Conservation (phyloP, 169 alveolate genomes). For the Blepharisma undulans region DNA sequence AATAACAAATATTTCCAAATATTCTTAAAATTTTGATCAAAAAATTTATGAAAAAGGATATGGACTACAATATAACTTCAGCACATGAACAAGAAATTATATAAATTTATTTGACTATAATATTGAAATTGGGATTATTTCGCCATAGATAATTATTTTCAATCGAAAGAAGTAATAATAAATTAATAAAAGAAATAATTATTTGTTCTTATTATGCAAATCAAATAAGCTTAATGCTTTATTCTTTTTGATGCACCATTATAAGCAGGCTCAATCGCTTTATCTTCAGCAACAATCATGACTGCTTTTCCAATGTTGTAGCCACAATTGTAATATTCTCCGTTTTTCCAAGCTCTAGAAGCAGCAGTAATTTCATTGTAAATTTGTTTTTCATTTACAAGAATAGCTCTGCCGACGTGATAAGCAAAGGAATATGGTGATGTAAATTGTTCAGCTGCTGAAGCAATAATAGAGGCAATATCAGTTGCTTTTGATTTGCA, state of each 20-base stretch:
- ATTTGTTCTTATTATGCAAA: background rate
- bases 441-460: background rate
- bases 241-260: background rate
- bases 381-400: constrained; percentile 2
- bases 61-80: background rate
- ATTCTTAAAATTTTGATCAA: constrained; percentile 45
- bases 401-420: background rate
- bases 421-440: background rate
- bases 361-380: constrained; percentile 9
- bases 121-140: too few relatives aligned
- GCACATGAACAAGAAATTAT: constrained; percentile 23
- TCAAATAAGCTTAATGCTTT: background rate
- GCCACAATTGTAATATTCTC: background rate
- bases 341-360: background rate
- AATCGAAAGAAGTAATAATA: too few relatives aligned
- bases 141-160: background rate
- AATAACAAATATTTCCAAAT: constrained; percentile 65
- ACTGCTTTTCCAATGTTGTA: background rate
- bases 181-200: background rate
- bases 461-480: background rate
- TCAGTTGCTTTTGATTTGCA: background rate
- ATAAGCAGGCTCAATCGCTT: background rate
- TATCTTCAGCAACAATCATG: background rate
- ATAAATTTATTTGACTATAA: too few relatives aligned
- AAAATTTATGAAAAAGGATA: constrained; percentile 17